Evolutionary conservation across 257 asterid genomes (phyloP).

Genomic region (Oldenlandia corymbosa): DNA sequence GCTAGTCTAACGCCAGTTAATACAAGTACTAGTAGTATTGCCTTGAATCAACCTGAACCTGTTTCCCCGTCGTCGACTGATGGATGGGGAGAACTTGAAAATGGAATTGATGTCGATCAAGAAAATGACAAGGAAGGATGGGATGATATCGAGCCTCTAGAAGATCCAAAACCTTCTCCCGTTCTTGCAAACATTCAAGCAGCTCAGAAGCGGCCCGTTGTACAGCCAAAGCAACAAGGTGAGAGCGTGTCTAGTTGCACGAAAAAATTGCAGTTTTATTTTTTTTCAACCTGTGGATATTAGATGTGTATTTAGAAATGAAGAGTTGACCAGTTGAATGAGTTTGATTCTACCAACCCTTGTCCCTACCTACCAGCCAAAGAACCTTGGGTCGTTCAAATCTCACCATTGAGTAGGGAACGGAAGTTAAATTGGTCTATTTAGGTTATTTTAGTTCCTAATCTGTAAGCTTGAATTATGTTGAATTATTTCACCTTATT

Average conservation of each 20-base stretch:
- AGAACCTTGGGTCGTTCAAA: too few relatives aligned
- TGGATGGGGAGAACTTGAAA: constrained; percentile 96
- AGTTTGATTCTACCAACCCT: neutral
- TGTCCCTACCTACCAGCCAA: neutral
- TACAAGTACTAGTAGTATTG: constrained; percentile 43
- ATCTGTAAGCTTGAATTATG: neutral
- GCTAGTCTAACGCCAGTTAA: constrained; percentile 43
- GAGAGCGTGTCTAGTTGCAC: neutral
- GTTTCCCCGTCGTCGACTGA: constrained; percentile 74
- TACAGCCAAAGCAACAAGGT: constrained; percentile 71
- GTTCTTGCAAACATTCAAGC: constrained; percentile 87
- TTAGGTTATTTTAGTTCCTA: neutral
- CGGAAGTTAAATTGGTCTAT: too few relatives aligned
- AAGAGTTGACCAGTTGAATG: neutral
- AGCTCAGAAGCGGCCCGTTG: constrained; percentile 82
- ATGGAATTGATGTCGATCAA: constrained; percentile 51
- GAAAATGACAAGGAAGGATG: constrained; percentile 71
- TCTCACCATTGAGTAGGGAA: too few relatives aligned
- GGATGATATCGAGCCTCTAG: constrained; percentile 94
- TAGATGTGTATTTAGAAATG: neutral
- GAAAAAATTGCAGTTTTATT: neutral
- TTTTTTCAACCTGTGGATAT: neutral
- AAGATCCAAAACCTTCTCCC: constrained; percentile 64
- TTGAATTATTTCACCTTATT: neutral
- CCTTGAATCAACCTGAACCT: constrained; percentile 48